These are phyloP conservation scores for Mortierella sp. DNA, from an alignment of 371 early-diverging fungal genomes.

Conservation along the genomic window DNA sequence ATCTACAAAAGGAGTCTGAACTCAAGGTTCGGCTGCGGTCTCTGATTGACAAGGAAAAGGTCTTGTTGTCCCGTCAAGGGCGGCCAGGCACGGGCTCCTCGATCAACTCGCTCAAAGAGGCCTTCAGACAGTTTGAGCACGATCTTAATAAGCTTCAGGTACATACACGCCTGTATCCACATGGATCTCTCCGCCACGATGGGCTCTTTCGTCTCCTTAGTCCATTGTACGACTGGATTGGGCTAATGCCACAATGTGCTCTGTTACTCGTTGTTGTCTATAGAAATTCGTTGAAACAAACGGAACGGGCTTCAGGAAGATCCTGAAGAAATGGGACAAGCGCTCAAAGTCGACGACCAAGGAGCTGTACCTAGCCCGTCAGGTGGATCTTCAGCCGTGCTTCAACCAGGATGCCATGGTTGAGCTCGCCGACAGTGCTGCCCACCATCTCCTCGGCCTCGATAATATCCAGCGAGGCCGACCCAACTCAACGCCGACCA, in stretches of 20 bases:
- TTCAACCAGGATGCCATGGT: conserved; percentile 93
- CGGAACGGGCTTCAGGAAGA: conserved; percentile 95
- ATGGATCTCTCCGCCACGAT: too few relatives aligned
- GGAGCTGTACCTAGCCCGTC: conserved; percentile 93
- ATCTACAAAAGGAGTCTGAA: conserved; percentile 83
- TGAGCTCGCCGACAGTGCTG: conserved; percentile 87
- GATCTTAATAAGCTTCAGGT: conserved; percentile 95
- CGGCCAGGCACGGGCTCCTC: conserved; percentile 69
- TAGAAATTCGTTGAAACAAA: conserved; percentile 97
- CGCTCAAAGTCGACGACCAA: conserved; percentile 93
- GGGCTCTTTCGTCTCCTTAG: too few relatives aligned
- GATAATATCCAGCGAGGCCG: conserved; percentile 57
- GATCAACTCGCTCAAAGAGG: conserved; percentile 82
- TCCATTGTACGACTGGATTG: too few relatives aligned
- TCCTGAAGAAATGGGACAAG: conserved; percentile 98
- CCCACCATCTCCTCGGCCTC: conserved; percentile 53
- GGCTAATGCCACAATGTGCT: too few relatives aligned
- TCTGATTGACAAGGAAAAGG: conserved; percentile 84
- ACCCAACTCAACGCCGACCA: conserved; percentile 34
- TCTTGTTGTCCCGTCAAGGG: conserved; percentile 68
- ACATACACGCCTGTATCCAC: too few relatives aligned
- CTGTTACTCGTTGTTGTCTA: not conserved
- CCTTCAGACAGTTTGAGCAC: conserved; percentile 89
- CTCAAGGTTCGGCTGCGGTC: conserved; percentile 81
- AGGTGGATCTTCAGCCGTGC: conserved; percentile 95